These are phyloP conservation scores for Pseudocercospora pini-densiflorae DNA, from an alignment of 2,329 filamentous ascomycete genomes.

Conservation along the genomic window DNA sequence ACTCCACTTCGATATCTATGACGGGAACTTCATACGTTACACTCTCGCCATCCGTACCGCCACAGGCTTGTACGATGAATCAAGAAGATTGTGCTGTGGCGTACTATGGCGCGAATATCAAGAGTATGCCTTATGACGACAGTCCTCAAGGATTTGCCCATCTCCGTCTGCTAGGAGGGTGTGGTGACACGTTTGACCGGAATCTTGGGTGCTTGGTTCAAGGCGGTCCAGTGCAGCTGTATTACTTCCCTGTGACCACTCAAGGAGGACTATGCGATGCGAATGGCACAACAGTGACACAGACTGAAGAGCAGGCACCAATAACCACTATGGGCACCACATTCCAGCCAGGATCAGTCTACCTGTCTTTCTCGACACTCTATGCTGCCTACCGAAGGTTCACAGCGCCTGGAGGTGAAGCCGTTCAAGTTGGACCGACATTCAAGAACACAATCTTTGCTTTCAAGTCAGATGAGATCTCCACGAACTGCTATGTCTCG, in stretches of 20 bases:
- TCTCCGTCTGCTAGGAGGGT: conserved; percentile 9
- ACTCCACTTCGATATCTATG: background rate
- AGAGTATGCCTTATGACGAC: conserved; percentile 14
- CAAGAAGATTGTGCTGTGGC: conserved; percentile 23
- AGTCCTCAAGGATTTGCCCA: background rate
- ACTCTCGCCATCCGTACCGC: conserved; percentile 1
- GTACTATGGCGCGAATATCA: conserved; percentile 27
- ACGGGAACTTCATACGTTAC: conserved; percentile 4
- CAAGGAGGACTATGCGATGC: conserved; percentile 9
- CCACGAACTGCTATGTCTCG: conserved; percentile 27
- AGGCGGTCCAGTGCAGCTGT: conserved; percentile 25
- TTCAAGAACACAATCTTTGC: conserved; percentile 27
- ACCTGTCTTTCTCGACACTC: conserved; percentile 29
- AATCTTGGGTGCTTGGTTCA: conserved; percentile 22
- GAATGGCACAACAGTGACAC: conserved; percentile 14
- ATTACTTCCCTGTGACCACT: conserved; percentile 26
- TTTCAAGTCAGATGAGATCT: conserved; percentile 24
- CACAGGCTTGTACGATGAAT: conserved; percentile 15
- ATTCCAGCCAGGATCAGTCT: conserved; percentile 26
- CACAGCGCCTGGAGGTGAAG: conserved; percentile 3
- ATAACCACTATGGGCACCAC: conserved; percentile 27
- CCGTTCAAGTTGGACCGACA: conserved; percentile 22
- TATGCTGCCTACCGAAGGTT: conserved; percentile 29
- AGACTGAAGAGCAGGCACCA: background rate
- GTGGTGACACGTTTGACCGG: conserved; percentile 17